These are phyloP conservation scores for Canavalia ensiformis DNA, from an alignment of 306 rosid genomes.

Conservation along the genomic window DNA sequence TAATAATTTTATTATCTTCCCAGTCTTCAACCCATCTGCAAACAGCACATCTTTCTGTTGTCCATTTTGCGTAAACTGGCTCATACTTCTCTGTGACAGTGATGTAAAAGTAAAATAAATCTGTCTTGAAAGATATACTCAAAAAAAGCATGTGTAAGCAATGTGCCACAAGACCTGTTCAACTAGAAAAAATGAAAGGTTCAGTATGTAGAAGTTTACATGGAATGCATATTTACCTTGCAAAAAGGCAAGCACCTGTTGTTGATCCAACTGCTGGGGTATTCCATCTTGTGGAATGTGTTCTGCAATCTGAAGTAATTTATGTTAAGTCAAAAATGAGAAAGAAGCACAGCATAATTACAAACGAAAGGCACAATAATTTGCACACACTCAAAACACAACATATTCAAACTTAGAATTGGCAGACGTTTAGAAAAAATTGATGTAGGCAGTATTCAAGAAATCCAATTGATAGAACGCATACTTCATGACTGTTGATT, in stretches of 20 bases:
- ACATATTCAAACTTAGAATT: not conserved
- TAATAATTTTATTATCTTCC: conserved; percentile 95
- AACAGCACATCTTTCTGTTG: conserved; percentile 95
- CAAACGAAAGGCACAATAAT: conserved; percentile 11
- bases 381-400: not conserved
- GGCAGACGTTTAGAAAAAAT: not conserved
- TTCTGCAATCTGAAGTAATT: conserved; percentile 72
- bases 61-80: conserved; percentile 90
- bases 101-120: conserved; percentile 46
- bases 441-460: not conserved
- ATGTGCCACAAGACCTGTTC: conserved; percentile 20
- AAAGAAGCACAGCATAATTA: conserved; percentile 26
- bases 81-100: conserved; percentile 79
- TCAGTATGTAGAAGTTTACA: conserved; percentile 31
- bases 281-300: conserved; percentile 60
- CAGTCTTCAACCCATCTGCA: conserved; percentile 99
- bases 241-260: conserved; percentile 74
- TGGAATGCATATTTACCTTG: conserved; percentile 65
- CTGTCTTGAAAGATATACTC: conserved; percentile 36
- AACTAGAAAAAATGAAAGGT: conserved; percentile 40
- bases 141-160: conserved; percentile 36
- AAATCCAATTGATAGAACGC: not conserved
- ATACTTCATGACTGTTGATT: conserved; percentile 31
- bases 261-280: conserved; percentile 68
- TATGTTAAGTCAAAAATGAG: conserved; percentile 47